Evolutionary conservation across 2,329 filamentous ascomycete species (phyloP), one percentile per base, ranked within the genome.

Genomic region (Paradendryphiella salina): DNA sequence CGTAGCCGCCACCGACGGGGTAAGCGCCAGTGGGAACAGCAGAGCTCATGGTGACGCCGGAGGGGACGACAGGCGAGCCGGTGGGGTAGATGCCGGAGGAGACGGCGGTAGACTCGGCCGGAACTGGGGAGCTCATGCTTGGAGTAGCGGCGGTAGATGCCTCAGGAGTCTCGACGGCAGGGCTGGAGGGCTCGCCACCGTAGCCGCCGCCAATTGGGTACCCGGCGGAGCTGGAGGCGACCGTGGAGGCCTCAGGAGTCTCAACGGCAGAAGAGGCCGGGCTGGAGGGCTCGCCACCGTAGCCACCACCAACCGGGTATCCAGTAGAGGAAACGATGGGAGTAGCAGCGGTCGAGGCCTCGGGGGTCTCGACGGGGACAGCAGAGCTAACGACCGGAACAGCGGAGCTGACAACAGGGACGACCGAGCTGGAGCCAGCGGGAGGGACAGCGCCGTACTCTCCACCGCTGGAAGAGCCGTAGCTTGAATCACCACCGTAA

Each of bases 21-120:
- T 23, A 48, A 23, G 44, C 29, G 26, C 43, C 26, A 14, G 67
- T 66, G 32, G 60, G 57, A 21, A 62, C 43, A 8, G 71, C 63
- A 18, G 63, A 49, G 39, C 69, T 54, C 29, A 73, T 40, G 43
- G 33, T 46, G 3, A 46, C 43, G 31, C 33, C 43, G 4, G 44
- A 36, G 23, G 23, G 23, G 8, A 26, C 23, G 20, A 61, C 61
- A 34, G 63, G 57, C 18, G 29, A 38, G 20, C 26, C 20, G 46
- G 34, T 18, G 37, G 9, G 4, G 44, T 36, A 28, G 36, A 21
- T 45, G 23, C 23, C 43, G 20, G 38, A 29, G 21, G 54, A 40
- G 23, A 26, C 23, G 6, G 23, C 23, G 23, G 7, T 26, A 9
- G 23, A 26, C 23, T 26, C 23, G 10, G 23, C 23, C 7, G 23